phyloP scores from a whole-genome alignment of 192 early-diverging fungal species.

The Coemansia sp. region DNA sequence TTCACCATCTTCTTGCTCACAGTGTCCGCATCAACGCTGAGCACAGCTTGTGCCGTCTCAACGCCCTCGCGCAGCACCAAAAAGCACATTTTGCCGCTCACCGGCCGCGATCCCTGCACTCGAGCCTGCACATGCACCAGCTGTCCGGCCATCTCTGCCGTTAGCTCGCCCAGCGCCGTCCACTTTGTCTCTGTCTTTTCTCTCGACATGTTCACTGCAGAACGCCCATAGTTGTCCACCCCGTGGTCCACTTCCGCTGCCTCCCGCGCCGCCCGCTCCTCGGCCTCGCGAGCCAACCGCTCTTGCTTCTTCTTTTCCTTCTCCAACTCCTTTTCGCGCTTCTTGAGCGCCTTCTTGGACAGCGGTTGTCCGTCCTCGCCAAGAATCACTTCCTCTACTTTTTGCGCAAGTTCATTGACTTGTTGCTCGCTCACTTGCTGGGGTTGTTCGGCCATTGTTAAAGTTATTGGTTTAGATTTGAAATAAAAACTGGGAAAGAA shows the following conservation, averaged over 20 bases:
- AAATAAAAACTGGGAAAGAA: too few species aligned
- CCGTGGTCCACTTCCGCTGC: slow-evolving; percentile 69
- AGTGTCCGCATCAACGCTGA: slow-evolving; percentile 65
- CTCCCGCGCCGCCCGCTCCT: slow-evolving; percentile 63
- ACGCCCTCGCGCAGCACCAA: slow-evolving; percentile 84
- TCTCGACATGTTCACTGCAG: slow-evolving; percentile 83
- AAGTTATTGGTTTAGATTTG: too few species aligned
- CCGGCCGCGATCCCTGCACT: slow-evolving; percentile 84
- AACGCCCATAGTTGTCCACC: slow-evolving; percentile 80
- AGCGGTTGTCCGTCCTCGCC: slow-evolving; percentile 85
- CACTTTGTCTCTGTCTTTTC: slow-evolving; percentile 67
- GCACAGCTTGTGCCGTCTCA: slow-evolving; percentile 86
- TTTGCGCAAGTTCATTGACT: slow-evolving; percentile 45
- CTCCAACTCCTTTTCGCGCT: slow-evolving; percentile 85
- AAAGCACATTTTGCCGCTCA: slow-evolving; percentile 81
- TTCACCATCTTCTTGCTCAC: slow-evolving; percentile 97
- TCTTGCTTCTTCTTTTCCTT: slow-evolving; percentile 75
- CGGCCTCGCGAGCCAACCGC: slow-evolving; percentile 62
- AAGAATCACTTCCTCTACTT: slow-evolving; percentile 57
- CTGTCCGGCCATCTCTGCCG: slow-evolving; percentile 64
- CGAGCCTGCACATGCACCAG: slow-evolving; percentile 84
- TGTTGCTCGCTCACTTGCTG: slow-evolving; percentile 15
- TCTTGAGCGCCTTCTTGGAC: slow-evolving; percentile 91
- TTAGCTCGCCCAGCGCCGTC: slow-evolving; percentile 68
- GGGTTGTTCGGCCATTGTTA: slow-evolving; percentile 31